phyloP scores from a whole-genome alignment of 176 grass and related monocot genomes.

The Aechmea fasciata region DNA sequence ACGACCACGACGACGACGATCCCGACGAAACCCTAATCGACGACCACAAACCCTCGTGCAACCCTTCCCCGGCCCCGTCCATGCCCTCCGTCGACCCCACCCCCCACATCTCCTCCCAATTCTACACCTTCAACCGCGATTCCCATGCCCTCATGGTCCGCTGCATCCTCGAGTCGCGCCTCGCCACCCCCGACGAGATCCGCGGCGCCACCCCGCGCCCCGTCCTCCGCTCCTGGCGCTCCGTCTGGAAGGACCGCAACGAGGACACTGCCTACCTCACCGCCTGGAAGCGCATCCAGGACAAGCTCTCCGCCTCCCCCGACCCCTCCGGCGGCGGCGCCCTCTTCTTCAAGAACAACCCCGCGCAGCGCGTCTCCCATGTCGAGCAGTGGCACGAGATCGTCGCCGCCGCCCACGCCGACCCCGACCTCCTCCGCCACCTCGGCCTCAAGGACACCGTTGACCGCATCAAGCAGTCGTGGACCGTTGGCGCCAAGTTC shows the following conservation, averaged over 20 bases:
- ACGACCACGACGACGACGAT: slow-evolving; percentile 24
- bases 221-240: slow-evolving; percentile 84
- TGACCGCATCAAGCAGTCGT: slow-evolving; percentile 90
- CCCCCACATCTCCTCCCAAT: slow-evolving; percentile 92
- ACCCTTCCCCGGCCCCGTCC: slow-evolving; percentile 19
- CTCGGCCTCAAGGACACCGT: slow-evolving; percentile 89
- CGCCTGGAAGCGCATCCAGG: slow-evolving; percentile 97
- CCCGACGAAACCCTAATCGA: slow-evolving; percentile 20
- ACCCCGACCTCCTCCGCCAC: slow-evolving; percentile 84
- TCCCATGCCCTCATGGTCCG: slow-evolving; percentile 83
- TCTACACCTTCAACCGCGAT: slow-evolving; percentile 83
- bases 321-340: slow-evolving; percentile 42
- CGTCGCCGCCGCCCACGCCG: slow-evolving; percentile 53
- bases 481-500: slow-evolving; percentile 94
- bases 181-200: slow-evolving; percentile 64
- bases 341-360: slow-evolving; percentile 92
- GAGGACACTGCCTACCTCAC: slow-evolving; percentile 99
- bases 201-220: slow-evolving; percentile 56
- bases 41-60: slow-evolving; percentile 15
- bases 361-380: slow-evolving; percentile 65
- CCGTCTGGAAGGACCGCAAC: slow-evolving; percentile 99
- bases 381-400: slow-evolving; percentile 88
- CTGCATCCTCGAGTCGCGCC: slow-evolving; percentile 59
- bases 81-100: slow-evolving; percentile 44
- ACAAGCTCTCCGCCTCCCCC: slow-evolving; percentile 62